Base-by-base conservation (phyloP, 2,329 filamentous ascomycete species). In the Paracoccidioides lutzii region DNA sequence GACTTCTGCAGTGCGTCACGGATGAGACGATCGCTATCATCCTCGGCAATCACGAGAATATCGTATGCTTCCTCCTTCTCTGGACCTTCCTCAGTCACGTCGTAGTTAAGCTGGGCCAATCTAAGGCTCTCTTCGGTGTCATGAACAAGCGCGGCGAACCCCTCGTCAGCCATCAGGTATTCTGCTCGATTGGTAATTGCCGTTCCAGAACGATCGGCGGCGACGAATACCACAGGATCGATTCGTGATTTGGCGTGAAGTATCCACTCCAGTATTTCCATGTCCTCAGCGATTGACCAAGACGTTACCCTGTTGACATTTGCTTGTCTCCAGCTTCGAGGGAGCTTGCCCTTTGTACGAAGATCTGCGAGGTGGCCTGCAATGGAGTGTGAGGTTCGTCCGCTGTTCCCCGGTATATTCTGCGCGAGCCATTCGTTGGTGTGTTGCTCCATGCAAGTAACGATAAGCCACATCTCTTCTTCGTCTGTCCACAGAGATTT, bases 251-350 rank as follows among this genome's bases (percentile, higher is more conserved):
- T 45, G 8, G 53, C 57, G 38, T 55, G 58, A 14, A 60, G 54
- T 35, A 60, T 53, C 59, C 59, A 62, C 45, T 55, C 54, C 12
- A 62, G 46, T 33, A 61, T 59, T 46, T 62, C 61, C 7, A 53
- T 44, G 33, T 62, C 59, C 49, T 62, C 61, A 35, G 55, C 54
- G 14, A 60, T 44, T 5, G 54, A 59, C 56, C 57, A 62, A 12
- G 58, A 28, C 7, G 41, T 15, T 51, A 38, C 54, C 15, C 41
- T 37, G 28, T 58, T 55, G 7, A 51, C n/a, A 33, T 42, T 37
- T 22, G 10, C n/a, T n/a, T n/a, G 12, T 52, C 57, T 53, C 61
- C 61, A 62, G 28, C 45, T 51, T 33, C 41, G 38, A 2, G 61
- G 55, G 8, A 62, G 38, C 9, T 40, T 45, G 6, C 33, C 42